A percentile compares a stretch with the other conserved stretches of the same genome.
Conservation (phyloP, 179 eudicot genomes). For the Silene noctiflora region DNA sequence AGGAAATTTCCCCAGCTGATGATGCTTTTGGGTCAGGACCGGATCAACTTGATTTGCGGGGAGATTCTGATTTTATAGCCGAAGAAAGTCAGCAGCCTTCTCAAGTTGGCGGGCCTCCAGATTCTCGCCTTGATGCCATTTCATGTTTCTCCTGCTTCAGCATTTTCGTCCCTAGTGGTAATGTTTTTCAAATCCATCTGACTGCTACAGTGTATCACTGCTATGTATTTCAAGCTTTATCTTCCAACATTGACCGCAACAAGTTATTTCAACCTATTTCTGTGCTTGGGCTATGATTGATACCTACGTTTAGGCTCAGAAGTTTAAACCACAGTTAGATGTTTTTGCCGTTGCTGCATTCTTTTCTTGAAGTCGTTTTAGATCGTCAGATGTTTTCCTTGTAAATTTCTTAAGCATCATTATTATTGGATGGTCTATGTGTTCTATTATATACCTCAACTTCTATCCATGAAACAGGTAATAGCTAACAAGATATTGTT, state of each 20-base stretch:
- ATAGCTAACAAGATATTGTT: too few species aligned
- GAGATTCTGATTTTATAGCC: slow-evolving; percentile 10
- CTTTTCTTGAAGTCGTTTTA: too few species aligned
- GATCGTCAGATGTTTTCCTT: too few species aligned
- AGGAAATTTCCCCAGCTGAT: slow-evolving; percentile 31
- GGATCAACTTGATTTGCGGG: slow-evolving; percentile 18
- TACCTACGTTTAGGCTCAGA: neutral
- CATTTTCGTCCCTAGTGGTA: slow-evolving; percentile 69
- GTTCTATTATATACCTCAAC: too few species aligned
- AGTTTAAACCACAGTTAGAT: neutral
- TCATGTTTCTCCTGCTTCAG: slow-evolving; percentile 84
- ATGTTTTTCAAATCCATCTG: neutral
- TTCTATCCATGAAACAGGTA: too few species aligned
- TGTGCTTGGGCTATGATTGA: too few species aligned
- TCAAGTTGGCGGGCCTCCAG: slow-evolving; percentile 15
- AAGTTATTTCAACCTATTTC: neutral
- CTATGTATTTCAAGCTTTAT: neutral
- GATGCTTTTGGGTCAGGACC: slow-evolving; percentile 19
- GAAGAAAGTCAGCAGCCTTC: slow-evolving; percentile 19
- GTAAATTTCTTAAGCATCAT: too few species aligned
- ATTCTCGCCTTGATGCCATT: slow-evolving; percentile 40
- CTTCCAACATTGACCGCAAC: neutral
- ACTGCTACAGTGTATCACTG: neutral
- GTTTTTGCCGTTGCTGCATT: too few species aligned
- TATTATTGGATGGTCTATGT: too few species aligned